These are phyloP conservation scores for Cenchrus purpureus DNA, from an alignment of 176 grass and related monocot genomes.

Conservation along the genomic window DNA sequence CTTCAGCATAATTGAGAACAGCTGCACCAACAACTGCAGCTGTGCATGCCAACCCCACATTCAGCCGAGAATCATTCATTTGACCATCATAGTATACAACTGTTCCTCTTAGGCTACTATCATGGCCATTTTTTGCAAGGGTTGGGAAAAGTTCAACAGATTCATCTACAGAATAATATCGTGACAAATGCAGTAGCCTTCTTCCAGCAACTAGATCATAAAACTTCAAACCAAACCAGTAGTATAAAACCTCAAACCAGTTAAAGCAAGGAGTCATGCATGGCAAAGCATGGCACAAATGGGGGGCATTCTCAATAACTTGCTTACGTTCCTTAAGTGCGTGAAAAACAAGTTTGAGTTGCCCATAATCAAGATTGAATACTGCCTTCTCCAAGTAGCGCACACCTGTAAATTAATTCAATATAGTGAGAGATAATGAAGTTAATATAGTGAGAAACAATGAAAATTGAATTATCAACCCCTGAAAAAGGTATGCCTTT, in stretches of 20 bases:
- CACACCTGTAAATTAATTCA: conserved; percentile 60
- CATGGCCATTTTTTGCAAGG: conserved; percentile 65
- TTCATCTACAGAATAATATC: conserved; percentile 93
- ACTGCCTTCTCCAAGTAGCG: conserved; percentile 98
- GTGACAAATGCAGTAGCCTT: conserved; percentile 87
- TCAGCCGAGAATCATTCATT: conserved; percentile 93
- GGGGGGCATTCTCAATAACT: conserved; percentile 91
- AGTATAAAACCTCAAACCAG: conserved; percentile 96
- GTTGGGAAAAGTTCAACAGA: conserved; percentile 92
- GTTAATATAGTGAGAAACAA: not conserved
- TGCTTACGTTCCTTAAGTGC: conserved; percentile 94
- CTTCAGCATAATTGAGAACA: conserved; percentile 95
- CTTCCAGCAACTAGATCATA: conserved; percentile 93
- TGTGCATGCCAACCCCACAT: conserved; percentile 91
- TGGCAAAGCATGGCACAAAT: conserved; percentile 86
- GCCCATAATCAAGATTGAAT: conserved; percentile 92
- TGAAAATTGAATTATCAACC: conserved; percentile 23
- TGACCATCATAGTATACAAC: conserved; percentile 98
- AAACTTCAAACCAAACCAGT: conserved; percentile 89
- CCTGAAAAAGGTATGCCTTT: not conserved
- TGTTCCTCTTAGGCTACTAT: conserved; percentile 83
- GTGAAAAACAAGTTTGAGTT: conserved; percentile 94
- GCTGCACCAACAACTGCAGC: conserved; percentile 82
- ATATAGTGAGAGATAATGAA: not conserved
- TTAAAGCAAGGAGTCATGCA: conserved; percentile 99